Evolutionary conservation across 2,329 filamentous ascomycete species (phyloP), one percentile per base, ranked within the genome.

Genomic region (Pseudogymnoascus pannorum): DNA sequence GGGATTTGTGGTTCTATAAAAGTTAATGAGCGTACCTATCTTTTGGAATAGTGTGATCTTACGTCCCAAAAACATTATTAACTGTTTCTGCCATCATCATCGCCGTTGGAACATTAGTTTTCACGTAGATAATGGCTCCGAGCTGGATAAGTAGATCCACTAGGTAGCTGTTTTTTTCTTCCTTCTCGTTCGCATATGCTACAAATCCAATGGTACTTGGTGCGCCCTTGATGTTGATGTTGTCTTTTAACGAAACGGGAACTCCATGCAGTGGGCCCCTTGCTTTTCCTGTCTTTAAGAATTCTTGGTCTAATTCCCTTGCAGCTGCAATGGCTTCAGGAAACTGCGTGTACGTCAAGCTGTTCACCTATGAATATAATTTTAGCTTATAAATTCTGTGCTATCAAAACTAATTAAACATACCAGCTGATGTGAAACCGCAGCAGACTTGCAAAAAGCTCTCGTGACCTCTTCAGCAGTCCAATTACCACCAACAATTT

Each of bases 21-120:
- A 9, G 80, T 83, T 0, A 66, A 87, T 87, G 31, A 86, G 71
- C 0, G 81, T 81, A 44, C 81, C 14, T 29, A 16, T 51, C 66
- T 87, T 87, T 33, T 86, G 71, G 0, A 81, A 81, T 42, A 81
- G 77, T 29, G 29, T 51, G 4, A 29, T 29, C 24, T 29, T 51
- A 51, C 44, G 7, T 18, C 2, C 84, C 84, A 65, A 83, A 83
- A 35, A 87, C 70, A 65, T 85, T 80, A 70, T 87, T 87, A 44
- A 80, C 77, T 4, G 77, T 79, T 67, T 87, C 84, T 44, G 81
- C 71, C 35, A 74, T 75, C 65, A 75, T 75, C 64, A 83, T 71
- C 0, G 79, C 80, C 63, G 83, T 80, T 0, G 87, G 86, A 1
- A 89, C 76, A 66, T 88, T 89, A 1, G 87, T 88, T 72, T 89